Conservation (phyloP, 164 flowering plant genomes). For the Saururus chinensis region DNA sequence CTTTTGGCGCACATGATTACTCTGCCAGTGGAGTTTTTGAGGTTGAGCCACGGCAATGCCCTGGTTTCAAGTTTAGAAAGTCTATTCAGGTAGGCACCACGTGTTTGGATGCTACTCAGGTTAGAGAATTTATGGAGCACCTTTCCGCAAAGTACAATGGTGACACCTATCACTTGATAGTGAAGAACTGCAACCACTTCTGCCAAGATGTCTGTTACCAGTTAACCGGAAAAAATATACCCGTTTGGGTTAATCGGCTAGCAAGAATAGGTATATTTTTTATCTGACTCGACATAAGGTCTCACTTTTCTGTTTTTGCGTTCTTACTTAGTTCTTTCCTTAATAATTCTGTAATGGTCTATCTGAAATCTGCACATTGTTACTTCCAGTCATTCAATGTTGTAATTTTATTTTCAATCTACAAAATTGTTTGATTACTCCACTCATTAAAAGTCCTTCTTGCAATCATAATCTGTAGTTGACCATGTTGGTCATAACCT, state of each 20-base stretch:
- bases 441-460: background rate
- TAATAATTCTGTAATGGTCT: background rate
- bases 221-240: conserved; percentile 75
- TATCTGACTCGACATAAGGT: background rate
- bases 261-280: conserved; percentile 68
- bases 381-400: background rate
- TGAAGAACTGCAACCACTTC: conserved; percentile 96
- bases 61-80: conserved; percentile 91
- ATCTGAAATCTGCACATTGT: background rate
- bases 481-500: no score
- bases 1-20: conserved; percentile 95
- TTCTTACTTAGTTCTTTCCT: background rate
- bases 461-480: no score
- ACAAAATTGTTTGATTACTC: no score
- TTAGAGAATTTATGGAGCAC: conserved; percentile 81
- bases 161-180: conserved; percentile 83
- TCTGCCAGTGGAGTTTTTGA: conserved; percentile 93
- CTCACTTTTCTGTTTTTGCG: background rate
- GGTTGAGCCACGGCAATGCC: conserved; percentile 94
- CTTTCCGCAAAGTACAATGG: conserved; percentile 73
- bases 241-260: conserved; percentile 94
- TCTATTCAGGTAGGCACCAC: conserved; percentile 89
- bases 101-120: conserved; percentile 56
- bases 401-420: no score
- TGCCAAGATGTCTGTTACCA: conserved; percentile 81